These are phyloP conservation scores for Lachnellula subtilissima DNA, from an alignment of 2,329 filamentous ascomycete species.

Conservation along the genomic window DNA sequence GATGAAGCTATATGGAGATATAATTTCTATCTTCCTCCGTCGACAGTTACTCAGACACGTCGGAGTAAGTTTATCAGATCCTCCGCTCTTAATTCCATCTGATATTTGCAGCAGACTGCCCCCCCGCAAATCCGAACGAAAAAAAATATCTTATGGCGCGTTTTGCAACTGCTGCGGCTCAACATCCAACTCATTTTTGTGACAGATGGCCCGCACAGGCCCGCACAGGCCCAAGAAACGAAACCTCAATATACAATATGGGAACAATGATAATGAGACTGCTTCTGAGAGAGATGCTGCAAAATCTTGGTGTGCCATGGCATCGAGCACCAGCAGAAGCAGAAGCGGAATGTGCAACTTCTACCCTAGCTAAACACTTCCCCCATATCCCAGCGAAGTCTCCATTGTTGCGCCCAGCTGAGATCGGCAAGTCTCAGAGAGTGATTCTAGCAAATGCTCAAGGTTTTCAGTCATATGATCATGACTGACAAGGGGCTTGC, in stretches of 20 bases:
- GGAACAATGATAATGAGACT: not conserved
- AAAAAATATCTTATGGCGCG: constrained; percentile 66
- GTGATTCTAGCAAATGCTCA: too few species aligned
- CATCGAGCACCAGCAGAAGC: constrained; percentile 90
- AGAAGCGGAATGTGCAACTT: constrained; percentile 78
- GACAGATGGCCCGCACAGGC: constrained; percentile 77
- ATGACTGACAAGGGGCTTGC: too few species aligned
- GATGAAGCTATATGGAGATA: constrained; percentile 96
- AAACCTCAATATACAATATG: not conserved
- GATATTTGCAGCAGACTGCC: not conserved
- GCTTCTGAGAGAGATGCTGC: constrained; percentile 48
- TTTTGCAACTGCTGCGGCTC: constrained; percentile 66
- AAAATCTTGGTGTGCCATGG: constrained; percentile 72
- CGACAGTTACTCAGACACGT: constrained; percentile 30
- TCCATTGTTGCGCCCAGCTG: too few species aligned
- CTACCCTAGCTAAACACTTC: too few species aligned
- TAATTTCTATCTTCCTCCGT: constrained; percentile 74
- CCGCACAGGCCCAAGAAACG: not conserved
- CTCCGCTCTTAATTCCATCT: too few species aligned
- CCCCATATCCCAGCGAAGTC: too few species aligned
- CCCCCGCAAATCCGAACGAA: constrained; percentile 1
- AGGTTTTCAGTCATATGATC: too few species aligned
- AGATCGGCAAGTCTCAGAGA: too few species aligned
- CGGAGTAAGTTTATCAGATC: too few species aligned
- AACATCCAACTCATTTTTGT: constrained; percentile 80